These are phyloP conservation scores for Tricholoma saponaceum DNA, from an alignment of 768 basidiomycete genomes.

Conservation along the genomic window DNA sequence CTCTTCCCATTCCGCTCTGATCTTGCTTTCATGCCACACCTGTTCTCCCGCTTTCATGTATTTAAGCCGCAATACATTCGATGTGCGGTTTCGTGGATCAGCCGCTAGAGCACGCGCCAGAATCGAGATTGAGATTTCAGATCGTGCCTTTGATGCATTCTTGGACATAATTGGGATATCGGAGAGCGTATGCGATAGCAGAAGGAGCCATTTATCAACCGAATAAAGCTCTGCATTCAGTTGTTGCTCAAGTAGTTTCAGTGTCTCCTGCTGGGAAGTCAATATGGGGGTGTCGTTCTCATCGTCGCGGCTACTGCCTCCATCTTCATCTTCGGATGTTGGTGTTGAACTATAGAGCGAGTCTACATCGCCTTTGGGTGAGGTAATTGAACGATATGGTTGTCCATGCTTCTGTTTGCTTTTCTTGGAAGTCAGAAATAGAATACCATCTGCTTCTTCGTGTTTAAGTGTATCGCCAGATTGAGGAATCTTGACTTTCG, in stretches of 20 bases:
- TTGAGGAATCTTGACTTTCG: slow-evolving; percentile 44
- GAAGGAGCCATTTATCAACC: slow-evolving; percentile 54
- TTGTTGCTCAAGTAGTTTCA: slow-evolving; percentile 55
- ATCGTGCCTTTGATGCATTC: slow-evolving; percentile 62
- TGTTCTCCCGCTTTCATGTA: slow-evolving; percentile 74
- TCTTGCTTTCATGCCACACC: slow-evolving; percentile 55
- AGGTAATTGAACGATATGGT: slow-evolving; percentile 49
- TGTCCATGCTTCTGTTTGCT: slow-evolving; percentile 25
- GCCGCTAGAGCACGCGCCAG: slow-evolving; percentile 59
- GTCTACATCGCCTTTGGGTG: slow-evolving; percentile 19
- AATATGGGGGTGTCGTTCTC: slow-evolving; percentile 30
- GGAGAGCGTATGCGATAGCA: slow-evolving; percentile 61
- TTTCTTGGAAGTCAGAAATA: slow-evolving; percentile 49
- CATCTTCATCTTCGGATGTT: slow-evolving; percentile 11
- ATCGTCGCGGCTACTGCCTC: slow-evolving; percentile 32
- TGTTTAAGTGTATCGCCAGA: slow-evolving; percentile 40
- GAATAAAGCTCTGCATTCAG: slow-evolving; percentile 49
- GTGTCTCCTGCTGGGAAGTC: slow-evolving; percentile 53
- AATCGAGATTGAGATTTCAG: slow-evolving; percentile 68
- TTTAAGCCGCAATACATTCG: slow-evolving; percentile 49
- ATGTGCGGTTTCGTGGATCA: slow-evolving; percentile 46
- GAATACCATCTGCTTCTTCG: slow-evolving; percentile 64
- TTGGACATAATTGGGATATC: slow-evolving; percentile 60
- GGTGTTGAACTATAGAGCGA: slow-evolving; percentile 19
- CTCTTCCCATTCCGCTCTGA: slow-evolving; percentile 65